Percentiles rank a stretch among this genome's conserved stretches.
phyloP scores from a whole-genome alignment of 2,329 filamentous ascomycete species.

The Xylogone sp. region DNA sequence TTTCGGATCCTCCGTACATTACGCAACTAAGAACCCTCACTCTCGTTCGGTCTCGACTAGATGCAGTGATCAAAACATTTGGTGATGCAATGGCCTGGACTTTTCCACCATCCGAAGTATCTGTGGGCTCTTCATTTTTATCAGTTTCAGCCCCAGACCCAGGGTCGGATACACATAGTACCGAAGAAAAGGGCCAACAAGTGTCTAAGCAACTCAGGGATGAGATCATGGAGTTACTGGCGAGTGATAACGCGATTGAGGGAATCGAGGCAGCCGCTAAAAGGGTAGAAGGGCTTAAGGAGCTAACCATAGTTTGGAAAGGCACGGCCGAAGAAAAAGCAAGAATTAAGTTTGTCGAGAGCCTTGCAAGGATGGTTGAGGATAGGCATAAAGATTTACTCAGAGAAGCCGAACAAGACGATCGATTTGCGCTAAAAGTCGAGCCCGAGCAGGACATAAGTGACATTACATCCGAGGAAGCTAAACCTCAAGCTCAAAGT shows the following conservation, averaged over 20 bases:
- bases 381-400: constrained; percentile 48
- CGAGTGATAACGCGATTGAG: constrained; percentile 53
- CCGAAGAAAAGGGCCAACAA: constrained; percentile 83
- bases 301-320: constrained; percentile 80
- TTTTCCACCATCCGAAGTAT: constrained; percentile 82
- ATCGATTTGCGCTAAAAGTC: constrained; percentile 18
- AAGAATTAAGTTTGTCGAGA: constrained; percentile 75
- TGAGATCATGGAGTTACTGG: constrained; percentile 68
- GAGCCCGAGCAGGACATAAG: constrained; percentile 20
- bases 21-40: constrained; percentile 77
- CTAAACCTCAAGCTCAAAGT: constrained; percentile 18
- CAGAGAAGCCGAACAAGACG: constrained; percentile 25
- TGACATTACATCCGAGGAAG: constrained; percentile 13
- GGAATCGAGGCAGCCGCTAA: constrained; percentile 71
- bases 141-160: constrained; percentile 84
- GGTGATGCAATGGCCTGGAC: constrained; percentile 95
- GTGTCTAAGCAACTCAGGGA: constrained; percentile 66
- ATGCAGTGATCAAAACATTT: constrained; percentile 86
- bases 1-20: constrained; percentile 62
- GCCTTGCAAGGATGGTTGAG: constrained; percentile 76
- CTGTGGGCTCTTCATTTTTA: constrained; percentile 79
- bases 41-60: constrained; percentile 77
- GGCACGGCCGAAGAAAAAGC: constrained; percentile 95
- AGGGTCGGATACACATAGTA: constrained; percentile 60
- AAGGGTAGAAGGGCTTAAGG: constrained; percentile 73